These are phyloP conservation scores for Boletellus emodensis DNA, from an alignment of 768 basidiomycete genomes.

Conservation along the genomic window DNA sequence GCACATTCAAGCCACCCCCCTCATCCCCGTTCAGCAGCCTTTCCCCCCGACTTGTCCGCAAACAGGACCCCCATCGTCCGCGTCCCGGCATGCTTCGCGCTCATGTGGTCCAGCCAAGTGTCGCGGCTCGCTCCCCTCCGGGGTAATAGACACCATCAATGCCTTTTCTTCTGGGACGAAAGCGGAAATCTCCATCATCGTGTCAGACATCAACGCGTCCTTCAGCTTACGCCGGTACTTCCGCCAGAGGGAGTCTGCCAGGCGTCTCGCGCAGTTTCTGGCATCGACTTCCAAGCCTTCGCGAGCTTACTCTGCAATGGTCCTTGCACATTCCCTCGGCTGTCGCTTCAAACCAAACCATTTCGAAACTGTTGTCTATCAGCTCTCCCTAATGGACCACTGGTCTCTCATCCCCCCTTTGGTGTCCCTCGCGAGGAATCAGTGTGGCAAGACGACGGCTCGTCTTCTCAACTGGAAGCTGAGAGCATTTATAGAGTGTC, in stretches of 20 bases:
- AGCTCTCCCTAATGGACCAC: constrained; percentile 40
- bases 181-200: constrained; percentile 4
- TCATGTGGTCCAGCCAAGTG: not conserved
- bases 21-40: not conserved
- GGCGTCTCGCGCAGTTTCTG: constrained; percentile 33
- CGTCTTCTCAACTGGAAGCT: constrained; percentile 70
- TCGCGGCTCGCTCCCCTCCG: constrained; percentile 21
- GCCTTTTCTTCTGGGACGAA: constrained; percentile 19
- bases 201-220: constrained; percentile 19
- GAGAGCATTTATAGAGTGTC: constrained; percentile 54
- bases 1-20: not conserved
- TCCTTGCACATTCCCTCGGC: constrained; percentile 47
- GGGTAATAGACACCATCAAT: constrained; percentile 25
- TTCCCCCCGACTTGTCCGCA: not conserved
- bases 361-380: constrained; percentile 55
- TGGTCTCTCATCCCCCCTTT: constrained; percentile 52
- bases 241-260: constrained; percentile 30
- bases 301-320: constrained; percentile 43
- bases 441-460: constrained; percentile 46
- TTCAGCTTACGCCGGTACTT: constrained; percentile 26
- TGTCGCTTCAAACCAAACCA: constrained; percentile 46
- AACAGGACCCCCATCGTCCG: not conserved
- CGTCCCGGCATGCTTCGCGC: not conserved
- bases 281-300: constrained; percentile 34
- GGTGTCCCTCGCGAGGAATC: constrained; percentile 46